A percentile compares a stretch with the other conserved stretches of the same genome.
Evolutionary conservation across 306 rosid genomes (phyloP).

Genomic region (Hylodesmum podocarpum): DNA sequence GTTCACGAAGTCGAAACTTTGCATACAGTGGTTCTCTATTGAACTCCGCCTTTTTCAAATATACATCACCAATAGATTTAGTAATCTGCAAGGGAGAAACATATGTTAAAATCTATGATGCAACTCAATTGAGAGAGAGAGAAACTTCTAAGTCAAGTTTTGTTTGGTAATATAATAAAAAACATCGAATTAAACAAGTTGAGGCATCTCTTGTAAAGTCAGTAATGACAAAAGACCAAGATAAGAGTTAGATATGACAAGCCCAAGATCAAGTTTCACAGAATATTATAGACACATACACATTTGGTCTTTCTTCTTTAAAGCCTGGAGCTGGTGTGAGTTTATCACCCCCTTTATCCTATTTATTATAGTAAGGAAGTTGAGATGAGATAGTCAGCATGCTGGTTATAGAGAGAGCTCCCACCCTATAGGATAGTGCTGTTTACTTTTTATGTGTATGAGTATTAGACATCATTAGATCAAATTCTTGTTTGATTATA

Average conservation of each 20-base stretch:
- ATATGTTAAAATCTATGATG: constrained; percentile 3
- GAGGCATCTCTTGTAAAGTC: background rate
- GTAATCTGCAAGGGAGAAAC: constrained; percentile 58
- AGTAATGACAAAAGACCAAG: background rate
- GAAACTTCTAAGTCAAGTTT: background rate
- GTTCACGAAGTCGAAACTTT: constrained; percentile 79
- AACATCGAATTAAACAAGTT: background rate
- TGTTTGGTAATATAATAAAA: background rate
- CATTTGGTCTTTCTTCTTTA: too few species aligned
- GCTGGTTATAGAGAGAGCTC: too few species aligned
- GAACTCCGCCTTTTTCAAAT: constrained; percentile 84
- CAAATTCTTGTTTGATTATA: background rate
- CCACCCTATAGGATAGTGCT: too few species aligned
- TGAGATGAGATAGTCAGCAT: too few species aligned
- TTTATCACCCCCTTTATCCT: too few species aligned
- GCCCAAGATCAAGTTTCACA: background rate
- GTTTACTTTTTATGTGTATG: too few species aligned
- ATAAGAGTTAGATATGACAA: background rate
- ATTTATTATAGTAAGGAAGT: too few species aligned
- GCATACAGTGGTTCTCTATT: constrained; percentile 80
- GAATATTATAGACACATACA: background rate
- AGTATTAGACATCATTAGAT: background rate
- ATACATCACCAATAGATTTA: constrained; percentile 87
- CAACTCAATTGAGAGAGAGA: background rate
- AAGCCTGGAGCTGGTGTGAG: too few species aligned